Percentiles rank a stretch among this genome's conserved stretches.
Evolutionary conservation across 768 basidiomycete species (phyloP).

Genomic region (Cystoderma amianthinum): DNA sequence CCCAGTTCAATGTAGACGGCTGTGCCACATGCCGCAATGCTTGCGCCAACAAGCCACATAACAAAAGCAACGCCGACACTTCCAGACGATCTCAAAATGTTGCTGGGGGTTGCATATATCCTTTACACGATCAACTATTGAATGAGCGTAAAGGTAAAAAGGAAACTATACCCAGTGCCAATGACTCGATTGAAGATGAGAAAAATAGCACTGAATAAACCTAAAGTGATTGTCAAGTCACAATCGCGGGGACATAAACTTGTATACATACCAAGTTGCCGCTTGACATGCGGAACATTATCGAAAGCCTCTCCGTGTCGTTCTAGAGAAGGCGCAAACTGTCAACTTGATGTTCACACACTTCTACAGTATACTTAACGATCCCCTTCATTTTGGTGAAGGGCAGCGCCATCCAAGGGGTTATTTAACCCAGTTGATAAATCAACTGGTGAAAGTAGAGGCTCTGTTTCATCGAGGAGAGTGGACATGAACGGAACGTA

Average conservation of each 20-base stretch:
- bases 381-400: constrained; percentile 8
- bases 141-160: neutral
- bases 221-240: constrained; percentile 14
- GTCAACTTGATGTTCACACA: neutral
- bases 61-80: constrained; percentile 63
- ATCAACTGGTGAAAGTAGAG: too few species aligned
- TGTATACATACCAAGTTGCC: constrained; percentile 36
- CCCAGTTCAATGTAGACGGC: constrained; percentile 72
- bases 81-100: constrained; percentile 59
- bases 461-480: too few species aligned
- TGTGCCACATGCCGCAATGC: constrained; percentile 59
- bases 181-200: constrained; percentile 76
- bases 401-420: constrained; percentile 9
- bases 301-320: constrained; percentile 31
- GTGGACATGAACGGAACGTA: too few species aligned
- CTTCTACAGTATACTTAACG: neutral
- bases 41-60: constrained; percentile 67
- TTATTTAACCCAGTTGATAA: neutral
- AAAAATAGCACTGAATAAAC: constrained; percentile 47
- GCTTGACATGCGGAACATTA: constrained; percentile 38
- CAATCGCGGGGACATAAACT: neutral
- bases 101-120: constrained; percentile 65
- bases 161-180: constrained; percentile 48
- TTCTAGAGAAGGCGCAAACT: constrained; percentile 3
- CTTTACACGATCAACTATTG: constrained; percentile 33